Evolutionary conservation across 768 basidiomycete species (phyloP).

Genomic region (Suillus americanus): DNA sequence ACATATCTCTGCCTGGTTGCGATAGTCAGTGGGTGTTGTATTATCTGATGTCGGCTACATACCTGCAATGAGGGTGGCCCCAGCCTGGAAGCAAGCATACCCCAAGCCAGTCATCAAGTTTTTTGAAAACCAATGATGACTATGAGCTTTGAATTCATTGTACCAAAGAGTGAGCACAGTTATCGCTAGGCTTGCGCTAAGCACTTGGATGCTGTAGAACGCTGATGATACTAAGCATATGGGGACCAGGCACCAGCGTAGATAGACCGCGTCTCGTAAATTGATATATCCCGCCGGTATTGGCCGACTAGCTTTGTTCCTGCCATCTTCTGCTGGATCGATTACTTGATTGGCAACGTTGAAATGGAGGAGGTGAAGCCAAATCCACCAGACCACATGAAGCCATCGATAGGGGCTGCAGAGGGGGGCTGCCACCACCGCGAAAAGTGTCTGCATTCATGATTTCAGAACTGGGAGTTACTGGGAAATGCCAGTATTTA

Average conservation of each 20-base stretch:
- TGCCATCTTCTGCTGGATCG: constrained; percentile 40
- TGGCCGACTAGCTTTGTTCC: constrained; percentile 46
- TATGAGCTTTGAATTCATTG: constrained; percentile 26
- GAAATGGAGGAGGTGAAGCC: constrained; percentile 47
- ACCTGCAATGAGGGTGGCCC: constrained; percentile 39
- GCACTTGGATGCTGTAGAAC: constrained; percentile 14
- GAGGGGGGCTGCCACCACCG: constrained; percentile 33
- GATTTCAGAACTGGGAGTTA: neutral
- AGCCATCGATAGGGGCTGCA: constrained; percentile 19
- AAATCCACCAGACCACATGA: constrained; percentile 42
- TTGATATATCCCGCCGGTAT: constrained; percentile 45
- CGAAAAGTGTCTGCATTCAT: constrained; percentile 33
- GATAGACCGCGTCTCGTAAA: constrained; percentile 31
- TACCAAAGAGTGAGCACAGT: constrained; percentile 26
- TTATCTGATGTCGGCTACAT: constrained; percentile 11
- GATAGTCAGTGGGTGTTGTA: constrained; percentile 6
- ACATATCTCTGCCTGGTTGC: constrained; percentile 23
- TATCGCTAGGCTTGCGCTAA: constrained; percentile 23
- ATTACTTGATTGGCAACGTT: constrained; percentile 43
- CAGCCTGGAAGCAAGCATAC: constrained; percentile 37
- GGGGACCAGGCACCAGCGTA: constrained; percentile 38
- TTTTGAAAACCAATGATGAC: constrained; percentile 35
- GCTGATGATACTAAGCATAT: constrained; percentile 38
- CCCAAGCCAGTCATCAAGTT: constrained; percentile 37
- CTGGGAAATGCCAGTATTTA: constrained; percentile 4